Conservation (phyloP, 768 basidiomycete species). For the Hypholoma fasciculare region DNA sequence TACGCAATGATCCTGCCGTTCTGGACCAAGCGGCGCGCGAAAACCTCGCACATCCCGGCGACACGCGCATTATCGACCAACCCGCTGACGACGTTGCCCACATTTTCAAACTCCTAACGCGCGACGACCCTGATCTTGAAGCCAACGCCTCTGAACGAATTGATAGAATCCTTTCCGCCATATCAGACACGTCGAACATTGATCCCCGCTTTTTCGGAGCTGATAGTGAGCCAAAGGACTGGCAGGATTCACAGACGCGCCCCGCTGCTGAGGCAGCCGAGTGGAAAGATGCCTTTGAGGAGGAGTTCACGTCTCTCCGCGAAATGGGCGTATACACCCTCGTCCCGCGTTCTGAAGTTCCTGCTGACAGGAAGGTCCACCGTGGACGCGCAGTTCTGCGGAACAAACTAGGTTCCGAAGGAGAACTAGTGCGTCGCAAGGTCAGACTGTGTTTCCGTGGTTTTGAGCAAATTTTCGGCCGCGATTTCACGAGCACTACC, state of each 20-base stretch:
- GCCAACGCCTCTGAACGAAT: not conserved
- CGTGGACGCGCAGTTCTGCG: not conserved
- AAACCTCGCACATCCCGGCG: too few relatives aligned
- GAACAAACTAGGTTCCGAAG: slow-evolving; percentile 21
- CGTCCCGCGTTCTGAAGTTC: slow-evolving; percentile 14
- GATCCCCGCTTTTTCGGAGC: not conserved
- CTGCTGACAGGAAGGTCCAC: slow-evolving; percentile 22
- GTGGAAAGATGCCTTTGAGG: slow-evolving; percentile 17
- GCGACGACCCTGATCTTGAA: too few relatives aligned
- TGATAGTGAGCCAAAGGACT: too few relatives aligned
- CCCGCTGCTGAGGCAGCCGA: not conserved
- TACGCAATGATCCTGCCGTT: too few relatives aligned
- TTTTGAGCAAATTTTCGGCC: slow-evolving; percentile 37
- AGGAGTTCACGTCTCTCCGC: slow-evolving; percentile 24
- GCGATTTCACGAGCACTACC: slow-evolving; percentile 41
- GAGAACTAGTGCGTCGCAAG: slow-evolving; percentile 30
- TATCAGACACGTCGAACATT: not conserved
- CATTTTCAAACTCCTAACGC: too few relatives aligned
- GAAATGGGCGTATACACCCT: slow-evolving; percentile 28
- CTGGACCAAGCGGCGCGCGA: too few relatives aligned
- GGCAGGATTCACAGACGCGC: not conserved
- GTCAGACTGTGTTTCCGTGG: slow-evolving; percentile 42
- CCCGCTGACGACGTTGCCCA: too few relatives aligned
- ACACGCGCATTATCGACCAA: too few relatives aligned
- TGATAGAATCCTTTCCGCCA: not conserved